Conservation (phyloP, 192 early-diverging fungal genomes). For the Umbelopsis ramanniana region DNA sequence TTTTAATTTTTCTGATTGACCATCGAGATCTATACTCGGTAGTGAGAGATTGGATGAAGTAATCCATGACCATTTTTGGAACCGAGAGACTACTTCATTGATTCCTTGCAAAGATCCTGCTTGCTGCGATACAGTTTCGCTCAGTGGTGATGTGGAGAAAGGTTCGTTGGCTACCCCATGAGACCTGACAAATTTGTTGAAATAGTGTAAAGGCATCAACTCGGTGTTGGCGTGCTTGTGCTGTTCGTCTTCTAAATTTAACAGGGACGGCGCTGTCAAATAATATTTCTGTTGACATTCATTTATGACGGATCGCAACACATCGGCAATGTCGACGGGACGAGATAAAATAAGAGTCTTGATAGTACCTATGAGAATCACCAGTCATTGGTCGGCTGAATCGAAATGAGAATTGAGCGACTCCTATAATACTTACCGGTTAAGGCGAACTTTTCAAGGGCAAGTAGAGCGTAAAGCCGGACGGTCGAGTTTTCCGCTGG, state of each 20-base stretch:
- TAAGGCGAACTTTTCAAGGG: conserved; percentile 60
- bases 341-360: conserved; percentile 7
- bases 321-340: not conserved
- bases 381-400: not conserved
- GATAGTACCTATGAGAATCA: not conserved
- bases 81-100: not conserved
- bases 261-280: not conserved
- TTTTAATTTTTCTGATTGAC: not conserved
- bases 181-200: not conserved
- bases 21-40: not conserved
- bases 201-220: not conserved
- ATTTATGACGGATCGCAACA: not conserved
- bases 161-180: not conserved
- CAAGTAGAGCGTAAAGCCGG: conserved; percentile 56
- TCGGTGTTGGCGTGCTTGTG: not conserved
- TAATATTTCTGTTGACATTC: conserved; percentile 13
- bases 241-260: not conserved
- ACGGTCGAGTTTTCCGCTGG: conserved; percentile 44
- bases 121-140: not conserved
- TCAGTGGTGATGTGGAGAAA: not conserved
- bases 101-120: not conserved
- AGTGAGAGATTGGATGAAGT: not conserved
- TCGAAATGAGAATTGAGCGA: not conserved
- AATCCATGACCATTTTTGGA: not conserved
- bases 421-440: conserved; percentile 49